Evolutionary conservation across 2,329 filamentous ascomycete species (phyloP).

Genomic region (Scedosporium dehoogii): DNA sequence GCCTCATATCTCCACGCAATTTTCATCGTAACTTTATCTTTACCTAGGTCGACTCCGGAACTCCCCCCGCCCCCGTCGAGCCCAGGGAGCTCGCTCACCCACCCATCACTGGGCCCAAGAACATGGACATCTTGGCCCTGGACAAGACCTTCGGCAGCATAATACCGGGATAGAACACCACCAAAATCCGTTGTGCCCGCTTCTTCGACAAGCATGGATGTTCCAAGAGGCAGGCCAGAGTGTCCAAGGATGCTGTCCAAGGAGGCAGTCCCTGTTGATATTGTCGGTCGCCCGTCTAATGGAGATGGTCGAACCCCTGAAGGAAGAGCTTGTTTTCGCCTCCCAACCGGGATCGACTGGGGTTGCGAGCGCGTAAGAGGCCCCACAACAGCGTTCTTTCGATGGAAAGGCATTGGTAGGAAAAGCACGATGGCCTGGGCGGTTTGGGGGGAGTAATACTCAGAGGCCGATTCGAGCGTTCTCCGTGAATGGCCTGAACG

Average conservation of each 20-base stretch:
- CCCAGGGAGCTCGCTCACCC: constrained; percentile 77
- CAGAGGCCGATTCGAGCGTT: no score
- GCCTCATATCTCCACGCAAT: constrained; percentile 97
- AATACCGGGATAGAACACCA: constrained; percentile 74
- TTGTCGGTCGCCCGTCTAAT: constrained; percentile 76
- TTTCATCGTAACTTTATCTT: constrained; percentile 72
- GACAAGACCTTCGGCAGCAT: constrained; percentile 83
- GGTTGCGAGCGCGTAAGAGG: neutral
- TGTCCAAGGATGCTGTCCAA: constrained; percentile 81
- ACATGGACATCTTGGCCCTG: constrained; percentile 87
- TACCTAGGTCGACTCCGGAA: neutral
- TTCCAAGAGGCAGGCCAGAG: constrained; percentile 73
- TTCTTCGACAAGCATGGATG: constrained; percentile 72
- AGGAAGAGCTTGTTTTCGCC: constrained; percentile 19
- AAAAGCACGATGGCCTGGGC: no score
- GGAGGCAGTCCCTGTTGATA: constrained; percentile 81
- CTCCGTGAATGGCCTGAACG: no score
- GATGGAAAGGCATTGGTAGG: constrained; percentile 1
- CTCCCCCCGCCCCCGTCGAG: constrained; percentile 26
- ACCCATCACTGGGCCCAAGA: constrained; percentile 67
- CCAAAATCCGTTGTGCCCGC: constrained; percentile 91
- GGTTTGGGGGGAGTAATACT: neutral
- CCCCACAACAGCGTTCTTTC: constrained; percentile 2
- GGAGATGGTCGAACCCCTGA: constrained; percentile 69
- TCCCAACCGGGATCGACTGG: neutral